A percentile compares a stretch with the other conserved stretches of the same genome.
Evolutionary conservation across 371 early-diverging fungal species (phyloP).

Genomic region (Dichotomocladium elegans): DNA sequence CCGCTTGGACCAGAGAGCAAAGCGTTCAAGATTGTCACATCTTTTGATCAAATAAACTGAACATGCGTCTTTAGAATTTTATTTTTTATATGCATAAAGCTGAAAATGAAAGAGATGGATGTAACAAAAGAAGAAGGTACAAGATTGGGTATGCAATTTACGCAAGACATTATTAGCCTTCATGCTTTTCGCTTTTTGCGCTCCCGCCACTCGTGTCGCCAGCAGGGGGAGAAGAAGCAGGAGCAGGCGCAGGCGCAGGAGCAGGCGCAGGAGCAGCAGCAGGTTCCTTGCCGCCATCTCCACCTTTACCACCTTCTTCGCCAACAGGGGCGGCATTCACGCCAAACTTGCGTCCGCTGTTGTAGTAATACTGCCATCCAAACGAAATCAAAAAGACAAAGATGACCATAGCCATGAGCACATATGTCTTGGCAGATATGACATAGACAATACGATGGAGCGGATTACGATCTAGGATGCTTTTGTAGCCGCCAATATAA

Average conservation of each 20-base stretch:
- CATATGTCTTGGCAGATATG: conserved; percentile 11
- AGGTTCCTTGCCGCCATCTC: not conserved
- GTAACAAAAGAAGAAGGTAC: no score
- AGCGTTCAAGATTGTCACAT: conserved; percentile 30
- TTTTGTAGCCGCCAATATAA: conserved; percentile 16
- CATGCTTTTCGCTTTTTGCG: conserved; percentile 2
- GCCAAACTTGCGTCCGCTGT: conserved; percentile 18
- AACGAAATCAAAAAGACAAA: conserved; percentile 19
- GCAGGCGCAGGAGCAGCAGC: not conserved
- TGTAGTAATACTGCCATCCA: conserved; percentile 22
- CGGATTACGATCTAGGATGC: conserved; percentile 14
- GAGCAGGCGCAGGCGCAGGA: not conserved
- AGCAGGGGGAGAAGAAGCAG: no score
- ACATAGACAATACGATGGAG: conserved; percentile 11
- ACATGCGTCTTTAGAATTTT: no score
- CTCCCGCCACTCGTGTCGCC: not conserved
- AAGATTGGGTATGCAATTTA: no score
- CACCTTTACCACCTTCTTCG: conserved; percentile 1
- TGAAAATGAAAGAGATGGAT: not conserved
- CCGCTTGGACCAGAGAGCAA: conserved; percentile 39
- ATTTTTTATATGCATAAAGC: no score
- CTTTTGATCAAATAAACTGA: conserved; percentile 27
- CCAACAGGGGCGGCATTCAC: conserved; percentile 7
- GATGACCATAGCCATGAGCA: conserved; percentile 18
- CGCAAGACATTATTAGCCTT: no score